Conservation (phyloP, 768 basidiomycete genomes). For the Phaeotremella skinneri region DNA sequence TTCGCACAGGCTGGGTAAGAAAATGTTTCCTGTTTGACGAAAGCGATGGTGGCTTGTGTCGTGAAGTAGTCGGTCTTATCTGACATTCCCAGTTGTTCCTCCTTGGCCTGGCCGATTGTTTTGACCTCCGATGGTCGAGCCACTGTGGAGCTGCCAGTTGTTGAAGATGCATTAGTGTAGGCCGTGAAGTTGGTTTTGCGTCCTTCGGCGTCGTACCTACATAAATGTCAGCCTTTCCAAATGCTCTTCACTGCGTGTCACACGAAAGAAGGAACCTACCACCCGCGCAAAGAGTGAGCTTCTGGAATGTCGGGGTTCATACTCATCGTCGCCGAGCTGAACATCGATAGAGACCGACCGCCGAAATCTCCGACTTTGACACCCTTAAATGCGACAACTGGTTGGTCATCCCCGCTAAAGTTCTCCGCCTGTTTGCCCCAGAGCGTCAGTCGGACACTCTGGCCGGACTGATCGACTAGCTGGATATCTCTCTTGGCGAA, state of each 20-base stretch:
- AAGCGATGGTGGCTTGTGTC: slow-evolving; percentile 76
- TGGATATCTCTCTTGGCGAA: slow-evolving; percentile 84
- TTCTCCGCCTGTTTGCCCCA: slow-evolving; percentile 95
- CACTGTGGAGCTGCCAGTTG: slow-evolving; percentile 41
- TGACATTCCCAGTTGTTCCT: slow-evolving; percentile 67
- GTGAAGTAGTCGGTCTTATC: slow-evolving; percentile 81
- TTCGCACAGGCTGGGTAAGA: slow-evolving; percentile 85
- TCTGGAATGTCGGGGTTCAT: slow-evolving; percentile 89
- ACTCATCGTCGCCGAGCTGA: slow-evolving; percentile 74
- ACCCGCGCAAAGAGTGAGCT: slow-evolving; percentile 79
- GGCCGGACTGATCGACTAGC: slow-evolving; percentile 78
- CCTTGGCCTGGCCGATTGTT: slow-evolving; percentile 73
- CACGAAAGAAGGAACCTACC: slow-evolving; percentile 55
- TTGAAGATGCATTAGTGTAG: slow-evolving; percentile 58
- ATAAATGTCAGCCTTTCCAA: background rate
- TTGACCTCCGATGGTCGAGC: slow-evolving; percentile 67
- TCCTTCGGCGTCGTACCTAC: slow-evolving; percentile 71
- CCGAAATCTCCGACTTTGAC: slow-evolving; percentile 90
- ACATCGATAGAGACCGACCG: slow-evolving; percentile 83
- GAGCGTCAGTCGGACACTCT: slow-evolving; percentile 76
- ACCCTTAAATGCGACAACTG: slow-evolving; percentile 89
- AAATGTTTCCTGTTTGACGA: slow-evolving; percentile 71
- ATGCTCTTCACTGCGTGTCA: slow-evolving; percentile 1
- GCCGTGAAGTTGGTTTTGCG: slow-evolving; percentile 66
- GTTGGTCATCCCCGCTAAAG: slow-evolving; percentile 61